These are phyloP conservation scores for Vanderwaltozyma tropicalis DNA, from an alignment of 805 yeast species.

Conservation along the genomic window DNA sequence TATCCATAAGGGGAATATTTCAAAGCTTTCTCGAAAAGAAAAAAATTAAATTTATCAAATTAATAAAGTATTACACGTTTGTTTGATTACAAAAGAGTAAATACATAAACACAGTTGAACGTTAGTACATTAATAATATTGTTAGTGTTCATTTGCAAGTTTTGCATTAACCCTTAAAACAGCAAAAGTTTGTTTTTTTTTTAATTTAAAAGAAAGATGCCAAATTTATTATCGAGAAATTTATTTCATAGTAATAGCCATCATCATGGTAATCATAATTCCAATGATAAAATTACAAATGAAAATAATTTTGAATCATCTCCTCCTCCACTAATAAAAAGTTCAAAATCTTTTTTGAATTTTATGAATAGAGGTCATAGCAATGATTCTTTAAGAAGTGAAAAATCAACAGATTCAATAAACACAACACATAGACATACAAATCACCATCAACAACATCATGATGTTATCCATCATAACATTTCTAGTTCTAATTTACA, in stretches of 20 bases:
- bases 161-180: too few species aligned
- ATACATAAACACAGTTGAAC: too few species aligned
- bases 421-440: conserved; percentile 7
- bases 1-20: too few species aligned
- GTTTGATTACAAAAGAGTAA: too few species aligned
- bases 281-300: conserved; percentile 5
- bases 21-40: too few species aligned
- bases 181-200: too few species aligned
- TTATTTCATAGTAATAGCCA: conserved; percentile 16
- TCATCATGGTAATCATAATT: conserved; percentile 11
- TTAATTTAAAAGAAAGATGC: conserved; percentile 18
- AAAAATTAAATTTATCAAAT: too few species aligned
- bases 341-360: conserved; percentile 23
- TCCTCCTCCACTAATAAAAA: conserved; percentile 12
- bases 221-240: conserved; percentile 21
- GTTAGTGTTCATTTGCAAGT: too few species aligned
- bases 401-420: conserved; percentile 20
- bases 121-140: too few species aligned
- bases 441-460: conserved; percentile 1
- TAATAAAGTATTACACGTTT: too few species aligned
- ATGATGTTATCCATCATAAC: not conserved
- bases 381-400: conserved; percentile 25
- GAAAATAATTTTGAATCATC: not conserved
- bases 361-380: conserved; percentile 25
- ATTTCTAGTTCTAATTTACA: not conserved